Evolutionary conservation across 768 basidiomycete species (phyloP).

Genomic region (Wakefieldia striispora): DNA sequence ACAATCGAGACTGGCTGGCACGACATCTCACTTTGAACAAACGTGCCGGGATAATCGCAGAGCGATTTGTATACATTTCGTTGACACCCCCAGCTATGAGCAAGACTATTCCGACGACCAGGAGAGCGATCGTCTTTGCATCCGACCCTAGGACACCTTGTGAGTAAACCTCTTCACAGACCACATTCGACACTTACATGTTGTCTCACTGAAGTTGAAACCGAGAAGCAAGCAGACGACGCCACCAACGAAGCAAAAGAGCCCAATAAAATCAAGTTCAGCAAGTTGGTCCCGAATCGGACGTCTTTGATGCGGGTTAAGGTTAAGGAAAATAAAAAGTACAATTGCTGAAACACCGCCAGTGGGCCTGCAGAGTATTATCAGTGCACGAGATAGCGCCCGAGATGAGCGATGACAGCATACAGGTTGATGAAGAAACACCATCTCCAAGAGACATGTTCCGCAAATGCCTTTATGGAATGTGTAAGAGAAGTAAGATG

Average conservation of each 20-base stretch:
- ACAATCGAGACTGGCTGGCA: not conserved
- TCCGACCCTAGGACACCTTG: conserved; percentile 46
- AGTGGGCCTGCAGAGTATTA: conserved; percentile 52
- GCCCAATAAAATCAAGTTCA: conserved; percentile 73
- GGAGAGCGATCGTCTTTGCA: conserved; percentile 56
- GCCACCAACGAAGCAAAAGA: conserved; percentile 59
- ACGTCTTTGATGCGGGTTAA: conserved; percentile 69
- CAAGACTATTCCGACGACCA: conserved; percentile 55
- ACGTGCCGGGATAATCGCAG: conserved; percentile 72
- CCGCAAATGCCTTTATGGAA: conserved; percentile 55
- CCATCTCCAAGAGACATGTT: conserved; percentile 83
- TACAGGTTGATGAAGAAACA: conserved; percentile 79
- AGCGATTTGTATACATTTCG: conserved; percentile 59
- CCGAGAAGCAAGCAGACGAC: conserved; percentile 70
- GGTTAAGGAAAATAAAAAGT: conserved; percentile 72
- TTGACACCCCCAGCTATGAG: conserved; percentile 54
- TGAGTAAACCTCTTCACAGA: not conserved
- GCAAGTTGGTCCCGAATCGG: conserved; percentile 55
- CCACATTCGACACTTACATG: conserved; percentile 46
- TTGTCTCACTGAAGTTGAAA: conserved; percentile 66
- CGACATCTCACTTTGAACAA: conserved; percentile 56
- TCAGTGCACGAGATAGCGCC: not conserved
- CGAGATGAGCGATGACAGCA: conserved; percentile 11
- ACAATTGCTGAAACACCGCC: conserved; percentile 62
- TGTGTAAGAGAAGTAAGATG: not conserved